phyloP scores from a whole-genome alignment of 2,329 filamentous ascomycete species.

The Xylariaceae sp. region DNA sequence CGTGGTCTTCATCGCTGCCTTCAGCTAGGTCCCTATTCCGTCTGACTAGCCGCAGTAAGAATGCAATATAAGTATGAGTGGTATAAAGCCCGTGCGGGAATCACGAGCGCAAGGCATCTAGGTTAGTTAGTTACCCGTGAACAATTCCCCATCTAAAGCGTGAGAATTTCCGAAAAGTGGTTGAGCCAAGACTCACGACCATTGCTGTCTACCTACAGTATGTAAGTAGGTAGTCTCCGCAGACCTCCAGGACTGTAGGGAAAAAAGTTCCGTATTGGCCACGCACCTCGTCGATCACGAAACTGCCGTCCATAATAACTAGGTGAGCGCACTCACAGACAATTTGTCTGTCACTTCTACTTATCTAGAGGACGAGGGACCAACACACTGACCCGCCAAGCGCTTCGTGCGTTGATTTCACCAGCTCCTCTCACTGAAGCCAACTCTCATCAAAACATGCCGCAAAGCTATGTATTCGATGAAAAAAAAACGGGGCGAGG shows the following conservation, averaged over 20 bases:
- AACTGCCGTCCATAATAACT: neutral
- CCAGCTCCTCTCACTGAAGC: conserved; percentile 9
- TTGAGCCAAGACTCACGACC: conserved; percentile 7
- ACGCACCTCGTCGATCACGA: conserved; percentile 13
- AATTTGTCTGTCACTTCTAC: conserved; percentile 14
- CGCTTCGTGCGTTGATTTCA: conserved; percentile 13
- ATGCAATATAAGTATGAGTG: conserved; percentile 10
- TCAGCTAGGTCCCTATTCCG: conserved; percentile 1
- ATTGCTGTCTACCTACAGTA: neutral
- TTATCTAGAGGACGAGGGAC: conserved; percentile 14
- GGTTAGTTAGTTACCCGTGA: neutral
- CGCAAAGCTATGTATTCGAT: neutral
- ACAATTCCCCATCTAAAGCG: conserved; percentile 8
- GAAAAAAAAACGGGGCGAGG: neutral
- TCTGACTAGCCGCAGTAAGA: conserved; percentile 3
- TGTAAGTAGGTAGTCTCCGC: conserved; percentile 5
- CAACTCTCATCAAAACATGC: conserved; percentile 7
- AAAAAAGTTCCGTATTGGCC: conserved; percentile 11
- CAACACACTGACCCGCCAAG: conserved; percentile 11
- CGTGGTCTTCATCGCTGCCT: neutral
- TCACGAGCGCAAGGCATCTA: conserved; percentile 8
- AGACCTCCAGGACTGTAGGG: conserved; percentile 14
- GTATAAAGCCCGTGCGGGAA: conserved; percentile 15
- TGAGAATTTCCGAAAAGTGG: conserved; percentile 8
- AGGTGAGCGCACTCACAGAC: neutral